These are phyloP conservation scores for Neurospora discreta DNA, from an alignment of 495 filamentous ascomycete genomes.

Conservation along the genomic window DNA sequence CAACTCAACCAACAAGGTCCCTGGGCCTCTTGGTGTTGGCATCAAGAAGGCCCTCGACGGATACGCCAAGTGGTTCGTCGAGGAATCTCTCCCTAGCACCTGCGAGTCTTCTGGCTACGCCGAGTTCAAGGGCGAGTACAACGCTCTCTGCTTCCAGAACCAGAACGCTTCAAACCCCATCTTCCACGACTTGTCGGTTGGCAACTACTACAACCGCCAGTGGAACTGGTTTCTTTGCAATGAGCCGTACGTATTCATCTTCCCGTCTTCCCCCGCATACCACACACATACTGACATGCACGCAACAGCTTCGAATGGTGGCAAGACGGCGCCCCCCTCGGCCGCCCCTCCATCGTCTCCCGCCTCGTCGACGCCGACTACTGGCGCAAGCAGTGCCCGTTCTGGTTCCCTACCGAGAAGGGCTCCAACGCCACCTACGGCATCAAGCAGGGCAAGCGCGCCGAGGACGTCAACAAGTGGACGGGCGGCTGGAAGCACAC, in stretches of 20 bases:
- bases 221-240: slow-evolving; percentile 61
- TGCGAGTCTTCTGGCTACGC: slow-evolving; percentile 21
- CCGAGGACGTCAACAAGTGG: slow-evolving; percentile 43
- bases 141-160: slow-evolving; percentile 43
- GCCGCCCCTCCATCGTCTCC: slow-evolving; percentile 39
- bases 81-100: slow-evolving; percentile 32
- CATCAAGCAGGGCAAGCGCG: slow-evolving; percentile 39
- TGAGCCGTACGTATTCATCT: slow-evolving; percentile 35
- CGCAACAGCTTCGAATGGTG: slow-evolving; percentile 17
- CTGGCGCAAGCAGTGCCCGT: slow-evolving; percentile 47
- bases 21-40: slow-evolving; percentile 19
- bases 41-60: slow-evolving; percentile 17
- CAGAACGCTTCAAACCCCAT: slow-evolving; percentile 45
- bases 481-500: slow-evolving; percentile 47
- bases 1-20: slow-evolving; percentile 16
- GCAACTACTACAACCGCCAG: slow-evolving; percentile 44
- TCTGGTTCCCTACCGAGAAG: slow-evolving; percentile 46
- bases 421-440: slow-evolving; percentile 34
- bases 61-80: slow-evolving; percentile 39
- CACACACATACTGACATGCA: no score
- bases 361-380: slow-evolving; percentile 44
- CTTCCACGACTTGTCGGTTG: slow-evolving; percentile 43
- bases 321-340: slow-evolving; percentile 39
- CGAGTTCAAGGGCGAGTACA: slow-evolving; percentile 39
- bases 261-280: no score